Evolutionary conservation across 345 rosid genomes (phyloP).

Genomic region (Brassica incana): DNA sequence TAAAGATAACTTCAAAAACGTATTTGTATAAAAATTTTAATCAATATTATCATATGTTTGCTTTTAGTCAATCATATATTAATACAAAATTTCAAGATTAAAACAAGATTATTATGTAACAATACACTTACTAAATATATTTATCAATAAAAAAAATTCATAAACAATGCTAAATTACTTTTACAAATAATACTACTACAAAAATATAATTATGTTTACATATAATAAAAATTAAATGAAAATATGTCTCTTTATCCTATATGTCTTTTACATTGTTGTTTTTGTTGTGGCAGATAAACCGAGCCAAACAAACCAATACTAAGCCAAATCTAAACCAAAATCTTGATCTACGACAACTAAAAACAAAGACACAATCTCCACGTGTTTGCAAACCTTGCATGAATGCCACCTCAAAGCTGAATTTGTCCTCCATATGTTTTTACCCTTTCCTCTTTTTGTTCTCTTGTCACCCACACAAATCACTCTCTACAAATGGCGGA

Average conservation of each 20-base stretch:
- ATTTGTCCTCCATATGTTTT: constrained; percentile 26
- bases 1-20: too few relatives aligned
- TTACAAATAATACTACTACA: too few relatives aligned
- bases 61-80: too few relatives aligned
- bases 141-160: too few relatives aligned
- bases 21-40: too few relatives aligned
- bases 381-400: constrained; percentile 40
- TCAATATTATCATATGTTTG: too few relatives aligned
- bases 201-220: too few relatives aligned
- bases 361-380: constrained; percentile 30
- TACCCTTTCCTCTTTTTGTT: constrained; percentile 6
- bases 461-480: constrained; percentile 16
- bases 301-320: neutral
- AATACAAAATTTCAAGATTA: too few relatives aligned
- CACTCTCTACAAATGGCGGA: constrained; percentile 38
- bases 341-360: neutral
- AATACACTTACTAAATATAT: too few relatives aligned
- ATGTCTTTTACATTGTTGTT: neutral
- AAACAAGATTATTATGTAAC: too few relatives aligned
- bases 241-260: too few relatives aligned
- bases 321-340: constrained; percentile 20
- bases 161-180: neutral
- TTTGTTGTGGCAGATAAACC: neutral
- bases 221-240: neutral
- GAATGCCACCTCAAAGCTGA: constrained; percentile 41